phyloP scores from a whole-genome alignment of 176 grass and related monocot genomes.

The Rhynchospora tenuis region DNA sequence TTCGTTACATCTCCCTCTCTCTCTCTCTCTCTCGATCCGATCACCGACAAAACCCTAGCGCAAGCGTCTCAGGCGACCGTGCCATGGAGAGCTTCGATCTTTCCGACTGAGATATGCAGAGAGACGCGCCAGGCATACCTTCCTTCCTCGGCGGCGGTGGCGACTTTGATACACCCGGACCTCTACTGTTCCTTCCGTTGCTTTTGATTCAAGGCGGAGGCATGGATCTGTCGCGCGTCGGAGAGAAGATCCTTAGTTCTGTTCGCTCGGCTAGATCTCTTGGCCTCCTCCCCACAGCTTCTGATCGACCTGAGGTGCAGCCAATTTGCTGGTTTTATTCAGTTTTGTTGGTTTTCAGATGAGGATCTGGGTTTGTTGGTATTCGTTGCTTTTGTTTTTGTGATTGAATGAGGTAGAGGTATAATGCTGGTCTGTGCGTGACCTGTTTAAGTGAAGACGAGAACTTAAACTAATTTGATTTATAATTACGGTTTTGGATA shows the following conservation, averaged over 20 bases:
- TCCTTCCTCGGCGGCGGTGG: constrained; percentile 45
- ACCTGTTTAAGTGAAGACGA: background rate
- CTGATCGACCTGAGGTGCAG: constrained; percentile 9
- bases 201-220: constrained; percentile 93
- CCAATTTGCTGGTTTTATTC: background rate
- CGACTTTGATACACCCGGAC: constrained; percentile 60
- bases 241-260: constrained; percentile 95
- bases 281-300: constrained; percentile 43
- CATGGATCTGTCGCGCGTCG: constrained; percentile 97
- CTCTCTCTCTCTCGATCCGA: background rate
- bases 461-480: background rate
- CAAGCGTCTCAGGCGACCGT: background rate
- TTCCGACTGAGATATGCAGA: constrained; percentile 47
- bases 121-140: constrained; percentile 37
- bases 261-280: constrained; percentile 94
- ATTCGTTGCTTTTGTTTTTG: background rate
- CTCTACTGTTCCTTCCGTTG: constrained; percentile 91
- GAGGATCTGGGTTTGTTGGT: background rate
- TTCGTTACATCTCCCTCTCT: background rate
- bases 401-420: background rate
- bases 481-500: background rate
- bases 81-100: constrained; percentile 18
- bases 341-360: background rate
- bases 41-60: constrained; percentile 15
- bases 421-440: background rate